Evolutionary conservation across 148 eudicot genomes (phyloP).

Genomic region (Tetragonia tetragonoides): DNA sequence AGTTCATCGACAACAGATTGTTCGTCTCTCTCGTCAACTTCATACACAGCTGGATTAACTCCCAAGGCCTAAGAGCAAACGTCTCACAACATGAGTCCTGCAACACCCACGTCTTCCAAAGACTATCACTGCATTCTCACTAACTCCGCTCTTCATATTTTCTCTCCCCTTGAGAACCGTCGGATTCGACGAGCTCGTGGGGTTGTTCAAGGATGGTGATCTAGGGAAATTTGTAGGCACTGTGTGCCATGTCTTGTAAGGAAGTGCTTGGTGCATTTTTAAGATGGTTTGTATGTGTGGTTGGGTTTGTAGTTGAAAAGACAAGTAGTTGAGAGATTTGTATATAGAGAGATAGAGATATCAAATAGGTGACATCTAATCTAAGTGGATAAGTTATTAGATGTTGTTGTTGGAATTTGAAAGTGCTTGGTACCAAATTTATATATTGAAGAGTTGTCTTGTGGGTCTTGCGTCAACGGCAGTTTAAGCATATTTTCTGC

Average conservation of each 20-base stretch:
- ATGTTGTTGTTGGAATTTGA: neutral
- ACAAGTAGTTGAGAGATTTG: too few species aligned
- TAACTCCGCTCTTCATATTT: slow-evolving; percentile 28
- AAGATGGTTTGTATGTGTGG: too few species aligned
- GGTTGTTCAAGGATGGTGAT: slow-evolving; percentile 13
- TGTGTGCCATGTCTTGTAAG: slow-evolving; percentile 26
- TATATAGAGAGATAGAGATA: neutral
- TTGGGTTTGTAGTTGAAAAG: too few species aligned
- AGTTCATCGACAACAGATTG: slow-evolving; percentile 28
- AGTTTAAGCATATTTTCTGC: slow-evolving; percentile 16
- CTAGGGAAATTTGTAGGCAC: neutral
- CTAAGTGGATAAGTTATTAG: neutral
- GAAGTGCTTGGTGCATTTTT: slow-evolving; percentile 24
- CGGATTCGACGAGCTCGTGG: neutral
- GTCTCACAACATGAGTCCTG: slow-evolving; percentile 55
- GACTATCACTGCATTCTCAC: slow-evolving; percentile 49
- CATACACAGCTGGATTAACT: slow-evolving; percentile 47
- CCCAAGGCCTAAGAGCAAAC: slow-evolving; percentile 54
- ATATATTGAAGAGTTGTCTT: too few species aligned
- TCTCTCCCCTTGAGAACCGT: neutral
- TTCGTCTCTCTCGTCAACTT: slow-evolving; percentile 46
- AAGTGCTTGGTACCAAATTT: neutral
- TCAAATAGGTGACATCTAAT: neutral
- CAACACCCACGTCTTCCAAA: slow-evolving; percentile 53
- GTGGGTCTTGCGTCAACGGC: slow-evolving; percentile 11